Conservation (phyloP, 2,329 filamentous ascomycete genomes). For the Xylariaceae sp. region DNA sequence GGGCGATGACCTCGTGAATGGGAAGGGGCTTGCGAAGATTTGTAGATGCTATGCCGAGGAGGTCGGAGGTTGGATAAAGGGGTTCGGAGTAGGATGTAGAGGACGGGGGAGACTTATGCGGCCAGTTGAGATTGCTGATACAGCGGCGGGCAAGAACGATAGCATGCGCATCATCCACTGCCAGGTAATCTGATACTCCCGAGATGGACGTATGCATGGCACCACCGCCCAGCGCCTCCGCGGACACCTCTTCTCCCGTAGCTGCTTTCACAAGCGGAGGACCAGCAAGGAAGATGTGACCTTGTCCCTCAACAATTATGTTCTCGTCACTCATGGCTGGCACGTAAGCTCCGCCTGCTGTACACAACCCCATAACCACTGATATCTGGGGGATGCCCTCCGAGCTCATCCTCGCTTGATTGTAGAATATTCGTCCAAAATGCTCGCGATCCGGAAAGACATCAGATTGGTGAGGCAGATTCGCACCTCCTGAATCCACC, state of each 20-base stretch:
- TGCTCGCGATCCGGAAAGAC: slow-evolving; percentile 95
- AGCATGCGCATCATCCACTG: slow-evolving; percentile 90
- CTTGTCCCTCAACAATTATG: slow-evolving; percentile 92
- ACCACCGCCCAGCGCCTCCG: slow-evolving; percentile 87
- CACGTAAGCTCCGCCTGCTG: slow-evolving; percentile 91
- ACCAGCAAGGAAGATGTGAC: slow-evolving; percentile 95
- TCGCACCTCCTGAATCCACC: slow-evolving; percentile 92
- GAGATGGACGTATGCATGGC: slow-evolving; percentile 86
- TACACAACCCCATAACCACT: slow-evolving; percentile 96
- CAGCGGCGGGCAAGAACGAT: slow-evolving; percentile 79
- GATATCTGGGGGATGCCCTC: slow-evolving; percentile 87
- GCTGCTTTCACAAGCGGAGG: slow-evolving; percentile 94
- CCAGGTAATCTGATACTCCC: slow-evolving; percentile 91
- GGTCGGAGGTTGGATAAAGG: slow-evolving; percentile 72
- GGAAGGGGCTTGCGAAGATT: slow-evolving; percentile 83
- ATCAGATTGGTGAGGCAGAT: slow-evolving; percentile 90
- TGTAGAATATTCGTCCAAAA: slow-evolving; percentile 97
- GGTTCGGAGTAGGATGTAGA: slow-evolving; percentile 63
- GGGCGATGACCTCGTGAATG: slow-evolving; percentile 85
- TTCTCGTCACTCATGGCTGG: slow-evolving; percentile 97
- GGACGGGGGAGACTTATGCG: slow-evolving; percentile 41
- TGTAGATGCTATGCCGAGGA: slow-evolving; percentile 83
- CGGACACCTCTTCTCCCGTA: slow-evolving; percentile 85
- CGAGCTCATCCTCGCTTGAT: slow-evolving; percentile 90
- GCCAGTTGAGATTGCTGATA: slow-evolving; percentile 87